Conservation (phyloP, 306 rosid species). For the cucumber (Cucumis sativus) region DNA sequence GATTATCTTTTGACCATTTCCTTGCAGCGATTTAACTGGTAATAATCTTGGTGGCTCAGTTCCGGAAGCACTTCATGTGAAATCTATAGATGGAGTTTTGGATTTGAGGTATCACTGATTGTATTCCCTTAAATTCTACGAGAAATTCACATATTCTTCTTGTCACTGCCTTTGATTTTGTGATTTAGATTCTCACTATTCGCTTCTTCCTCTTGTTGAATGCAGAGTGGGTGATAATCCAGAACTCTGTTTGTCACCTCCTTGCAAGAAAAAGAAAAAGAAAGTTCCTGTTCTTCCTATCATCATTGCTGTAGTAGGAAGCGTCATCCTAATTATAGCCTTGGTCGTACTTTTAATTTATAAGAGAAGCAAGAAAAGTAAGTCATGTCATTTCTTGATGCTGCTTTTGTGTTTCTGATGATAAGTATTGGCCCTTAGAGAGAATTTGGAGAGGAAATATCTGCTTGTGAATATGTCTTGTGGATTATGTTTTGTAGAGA, state of each 20-base stretch:
- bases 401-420: too few species aligned
- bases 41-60: conserved; percentile 3
- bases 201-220: neutral
- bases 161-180: neutral
- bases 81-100: neutral
- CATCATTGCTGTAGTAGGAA: neutral
- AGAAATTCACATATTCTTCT: neutral
- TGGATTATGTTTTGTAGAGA: neutral
- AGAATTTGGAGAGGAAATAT: too few species aligned
- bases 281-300: conserved; percentile 11
- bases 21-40: neutral
- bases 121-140: neutral
- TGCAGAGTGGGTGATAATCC: conserved; percentile 14
- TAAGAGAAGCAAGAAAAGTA: neutral
- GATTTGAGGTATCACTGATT: neutral
- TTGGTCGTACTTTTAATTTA: neutral
- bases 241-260: neutral
- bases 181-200: neutral
- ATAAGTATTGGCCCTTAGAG: too few species aligned
- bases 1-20: neutral
- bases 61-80: conserved; percentile 1
- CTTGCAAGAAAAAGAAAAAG: conserved; percentile 5
- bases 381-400: neutral
- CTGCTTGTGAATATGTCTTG: too few species aligned
- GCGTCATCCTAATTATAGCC: neutral